A percentile compares a stretch with the other conserved stretches of the same genome.
phyloP scores from a whole-genome alignment of 1,284 basidiomycete species.

The Anthracocystis panici-leucophaei region DNA sequence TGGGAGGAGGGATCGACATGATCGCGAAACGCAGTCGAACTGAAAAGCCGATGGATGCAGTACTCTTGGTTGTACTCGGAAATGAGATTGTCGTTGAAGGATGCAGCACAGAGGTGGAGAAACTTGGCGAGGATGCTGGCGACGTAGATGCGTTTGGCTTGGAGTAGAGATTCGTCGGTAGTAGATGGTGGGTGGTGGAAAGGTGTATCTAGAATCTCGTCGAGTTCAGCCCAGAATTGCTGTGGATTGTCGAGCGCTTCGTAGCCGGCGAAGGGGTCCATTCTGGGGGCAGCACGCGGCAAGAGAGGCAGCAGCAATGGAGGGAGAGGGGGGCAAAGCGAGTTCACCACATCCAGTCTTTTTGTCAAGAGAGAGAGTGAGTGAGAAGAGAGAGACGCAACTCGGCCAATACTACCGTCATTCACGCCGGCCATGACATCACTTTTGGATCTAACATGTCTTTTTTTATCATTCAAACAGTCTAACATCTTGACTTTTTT shows the following conservation, averaged over 20 bases:
- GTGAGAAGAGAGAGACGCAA: not conserved
- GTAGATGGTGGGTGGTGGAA: slow-evolving; percentile 12
- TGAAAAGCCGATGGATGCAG: slow-evolving; percentile 52
- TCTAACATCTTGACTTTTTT: no score
- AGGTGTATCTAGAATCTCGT: slow-evolving; percentile 55
- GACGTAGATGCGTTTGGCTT: slow-evolving; percentile 44
- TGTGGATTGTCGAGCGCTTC: slow-evolving; percentile 49
- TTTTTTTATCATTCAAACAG: no score
- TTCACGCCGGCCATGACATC: no score
- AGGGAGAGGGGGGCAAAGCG: not conserved
- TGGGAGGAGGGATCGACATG: slow-evolving; percentile 21
- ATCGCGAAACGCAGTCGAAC: slow-evolving; percentile 40
- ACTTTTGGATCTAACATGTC: no score
- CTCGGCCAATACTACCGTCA: no score
- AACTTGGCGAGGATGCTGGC: slow-evolving; percentile 45
- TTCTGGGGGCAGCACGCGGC: slow-evolving; percentile 11
- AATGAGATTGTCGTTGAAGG: slow-evolving; percentile 46
- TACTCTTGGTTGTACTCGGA: slow-evolving; percentile 53
- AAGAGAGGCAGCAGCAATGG: not conserved
- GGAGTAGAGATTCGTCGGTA: slow-evolving; percentile 4
- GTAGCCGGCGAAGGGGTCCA: slow-evolving; percentile 60
- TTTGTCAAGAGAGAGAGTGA: not conserved
- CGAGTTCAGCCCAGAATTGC: slow-evolving; percentile 62
- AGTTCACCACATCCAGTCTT: slow-evolving; percentile 2
- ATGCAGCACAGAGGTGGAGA: slow-evolving; percentile 57